Evolutionary conservation across 305 asterid species (phyloP).

Genomic region (Fraxinus angustifolia): DNA sequence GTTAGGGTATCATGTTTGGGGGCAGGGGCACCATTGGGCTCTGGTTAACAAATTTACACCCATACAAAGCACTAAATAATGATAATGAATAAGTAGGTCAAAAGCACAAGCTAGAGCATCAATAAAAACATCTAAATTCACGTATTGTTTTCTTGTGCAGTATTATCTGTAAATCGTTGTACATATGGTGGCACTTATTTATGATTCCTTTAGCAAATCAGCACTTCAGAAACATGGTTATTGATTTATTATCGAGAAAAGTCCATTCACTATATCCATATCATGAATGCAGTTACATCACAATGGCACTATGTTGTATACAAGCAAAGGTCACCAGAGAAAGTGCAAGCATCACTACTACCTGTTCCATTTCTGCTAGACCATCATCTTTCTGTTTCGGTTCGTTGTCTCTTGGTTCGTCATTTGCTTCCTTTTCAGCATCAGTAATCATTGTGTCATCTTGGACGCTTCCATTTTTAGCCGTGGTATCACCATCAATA

Average conservation of each 20-base stretch:
- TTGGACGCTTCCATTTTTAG: conserved; percentile 29
- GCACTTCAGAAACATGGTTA: background rate
- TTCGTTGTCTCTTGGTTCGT: conserved; percentile 39
- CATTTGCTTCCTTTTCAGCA: conserved; percentile 42
- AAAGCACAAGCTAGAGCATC: background rate
- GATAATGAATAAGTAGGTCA: background rate
- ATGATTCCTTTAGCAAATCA: background rate
- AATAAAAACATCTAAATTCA: background rate
- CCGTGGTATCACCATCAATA: conserved; percentile 38
- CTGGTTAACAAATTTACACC: background rate
- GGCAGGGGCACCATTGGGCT: background rate
- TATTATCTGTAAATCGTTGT: background rate
- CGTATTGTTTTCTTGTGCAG: background rate
- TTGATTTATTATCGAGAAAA: background rate
- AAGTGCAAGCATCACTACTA: conserved; percentile 22
- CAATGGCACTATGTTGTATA: background rate
- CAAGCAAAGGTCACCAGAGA: background rate
- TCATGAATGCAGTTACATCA: conserved; percentile 8
- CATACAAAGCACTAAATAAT: background rate
- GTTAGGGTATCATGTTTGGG: background rate
- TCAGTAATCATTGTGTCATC: conserved; percentile 62
- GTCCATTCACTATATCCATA: conserved; percentile 7
- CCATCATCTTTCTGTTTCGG: conserved; percentile 54
- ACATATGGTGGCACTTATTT: background rate
- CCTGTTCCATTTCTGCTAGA: conserved; percentile 89